Evolutionary conservation across 371 early-diverging fungal species (phyloP).

Genomic region (Rhizopus stolonifer): DNA sequence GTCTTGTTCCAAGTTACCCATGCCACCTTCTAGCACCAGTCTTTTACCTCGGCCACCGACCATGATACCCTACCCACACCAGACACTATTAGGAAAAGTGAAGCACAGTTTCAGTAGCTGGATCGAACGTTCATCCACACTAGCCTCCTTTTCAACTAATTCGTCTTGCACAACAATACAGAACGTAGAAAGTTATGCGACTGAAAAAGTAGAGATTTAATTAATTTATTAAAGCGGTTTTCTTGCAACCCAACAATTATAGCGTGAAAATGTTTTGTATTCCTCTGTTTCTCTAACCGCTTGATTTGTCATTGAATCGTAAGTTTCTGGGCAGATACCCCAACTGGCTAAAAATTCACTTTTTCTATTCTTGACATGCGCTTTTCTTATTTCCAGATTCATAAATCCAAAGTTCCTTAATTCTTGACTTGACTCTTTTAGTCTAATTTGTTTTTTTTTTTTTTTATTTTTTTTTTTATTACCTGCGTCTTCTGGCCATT

Average conservation of each 20-base stretch:
- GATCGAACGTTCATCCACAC: background rate
- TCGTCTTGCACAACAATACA: background rate
- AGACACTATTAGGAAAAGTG: background rate
- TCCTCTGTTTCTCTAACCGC: constrained; percentile 45
- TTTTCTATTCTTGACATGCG: constrained; percentile 34
- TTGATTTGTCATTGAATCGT: constrained; percentile 38
- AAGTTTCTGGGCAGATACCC: constrained; percentile 39
- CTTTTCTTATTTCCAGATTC: constrained; percentile 46
- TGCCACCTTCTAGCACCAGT: background rate
- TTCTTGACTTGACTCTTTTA: constrained; percentile 27
- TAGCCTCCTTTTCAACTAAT: background rate
- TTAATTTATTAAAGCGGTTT: constrained; percentile 10
- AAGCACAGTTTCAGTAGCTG: background rate
- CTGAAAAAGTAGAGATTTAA: background rate
- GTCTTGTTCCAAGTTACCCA: background rate
- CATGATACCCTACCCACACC: background rate
- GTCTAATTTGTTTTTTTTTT: too few relatives aligned
- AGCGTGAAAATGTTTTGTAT: constrained; percentile 41
- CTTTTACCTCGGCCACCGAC: background rate
- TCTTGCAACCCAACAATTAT: constrained; percentile 39
- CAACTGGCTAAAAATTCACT: constrained; percentile 29
- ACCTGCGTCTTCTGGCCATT: constrained; percentile 50
- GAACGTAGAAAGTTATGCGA: constrained; percentile 13
- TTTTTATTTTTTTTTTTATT: background rate
- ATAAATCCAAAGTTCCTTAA: constrained; percentile 51